Evolutionary conservation across 306 rosid species (phyloP).

Genomic region (Parietaria judaica): DNA sequence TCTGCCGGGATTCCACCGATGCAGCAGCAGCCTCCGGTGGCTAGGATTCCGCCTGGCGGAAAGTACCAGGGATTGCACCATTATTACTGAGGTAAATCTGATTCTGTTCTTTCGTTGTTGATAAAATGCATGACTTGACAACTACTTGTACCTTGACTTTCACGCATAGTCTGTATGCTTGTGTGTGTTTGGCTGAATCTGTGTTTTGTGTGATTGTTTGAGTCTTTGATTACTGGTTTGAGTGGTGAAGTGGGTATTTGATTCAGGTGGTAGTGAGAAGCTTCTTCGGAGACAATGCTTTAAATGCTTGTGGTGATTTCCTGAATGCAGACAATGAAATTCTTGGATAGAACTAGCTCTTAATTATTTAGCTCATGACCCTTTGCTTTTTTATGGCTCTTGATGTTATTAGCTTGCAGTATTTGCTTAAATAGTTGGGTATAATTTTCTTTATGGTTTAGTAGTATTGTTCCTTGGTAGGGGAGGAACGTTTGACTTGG

Average conservation of each 20-base stretch:
- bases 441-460: constrained; percentile 21
- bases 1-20: constrained; percentile 24
- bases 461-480: constrained; percentile 14
- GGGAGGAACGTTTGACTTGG: constrained; percentile 8
- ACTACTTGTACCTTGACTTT: not conserved
- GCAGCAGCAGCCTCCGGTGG: constrained; percentile 29
- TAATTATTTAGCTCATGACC: constrained; percentile 39
- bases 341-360: constrained; percentile 71
- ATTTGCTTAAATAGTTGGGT: constrained; percentile 17
- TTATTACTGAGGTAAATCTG: constrained; percentile 56
- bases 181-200: not conserved
- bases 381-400: constrained; percentile 29
- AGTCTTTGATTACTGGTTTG: constrained; percentile 38
- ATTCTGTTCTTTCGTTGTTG: not conserved
- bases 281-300: constrained; percentile 76
- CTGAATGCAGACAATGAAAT: constrained; percentile 73
- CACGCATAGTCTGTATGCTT: not conserved
- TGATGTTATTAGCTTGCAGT: constrained; percentile 24
- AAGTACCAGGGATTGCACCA: constrained; percentile 55
- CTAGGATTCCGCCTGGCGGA: constrained; percentile 54
- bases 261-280: constrained; percentile 68
- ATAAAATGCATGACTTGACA: not conserved
- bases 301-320: constrained; percentile 78
- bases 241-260: constrained; percentile 54
- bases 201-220: constrained; percentile 16